Evolutionary conservation across 2,329 filamentous ascomycete species (phyloP).

Genomic region (Furcasterigmium sp.): DNA sequence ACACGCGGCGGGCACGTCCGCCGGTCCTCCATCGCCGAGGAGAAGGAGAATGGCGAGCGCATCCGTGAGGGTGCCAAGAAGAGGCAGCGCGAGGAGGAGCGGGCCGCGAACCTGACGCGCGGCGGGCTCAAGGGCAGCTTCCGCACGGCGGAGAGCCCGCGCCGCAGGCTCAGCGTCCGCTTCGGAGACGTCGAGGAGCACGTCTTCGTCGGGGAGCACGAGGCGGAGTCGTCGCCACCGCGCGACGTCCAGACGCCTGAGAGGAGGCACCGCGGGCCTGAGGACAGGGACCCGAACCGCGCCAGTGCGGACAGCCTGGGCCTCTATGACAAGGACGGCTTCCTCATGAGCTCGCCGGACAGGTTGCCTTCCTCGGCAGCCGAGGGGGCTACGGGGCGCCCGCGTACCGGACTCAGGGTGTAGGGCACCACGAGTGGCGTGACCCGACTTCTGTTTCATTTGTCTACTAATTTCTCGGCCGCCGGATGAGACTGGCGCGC

Average conservation of each 20-base stretch:
- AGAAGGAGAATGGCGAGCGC: neutral
- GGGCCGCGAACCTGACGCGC: neutral
- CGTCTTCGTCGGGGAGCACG: slow-evolving; percentile 19
- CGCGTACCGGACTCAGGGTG: slow-evolving; percentile 19
- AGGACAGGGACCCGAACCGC: slow-evolving; percentile 8
- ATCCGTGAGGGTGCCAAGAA: neutral
- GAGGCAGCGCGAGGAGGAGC: slow-evolving; percentile 7
- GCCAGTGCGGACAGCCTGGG: slow-evolving; percentile 33
- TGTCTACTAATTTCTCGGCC: neutral
- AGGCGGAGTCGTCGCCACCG: neutral
- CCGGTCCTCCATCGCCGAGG: slow-evolving; percentile 6
- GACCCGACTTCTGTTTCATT: neutral
- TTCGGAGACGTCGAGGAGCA: slow-evolving; percentile 20
- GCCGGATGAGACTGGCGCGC: neutral
- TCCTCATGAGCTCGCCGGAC: slow-evolving; percentile 36
- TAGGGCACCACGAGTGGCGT: slow-evolving; percentile 9
- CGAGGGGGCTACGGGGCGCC: neutral
- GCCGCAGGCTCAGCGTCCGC: slow-evolving; percentile 4
- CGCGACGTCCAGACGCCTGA: slow-evolving; percentile 11
- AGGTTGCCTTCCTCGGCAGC: slow-evolving; percentile 14
- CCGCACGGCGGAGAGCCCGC: slow-evolving; percentile 7
- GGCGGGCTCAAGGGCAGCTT: slow-evolving; percentile 2
- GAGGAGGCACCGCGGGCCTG: neutral
- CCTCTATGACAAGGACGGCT: slow-evolving; percentile 40
- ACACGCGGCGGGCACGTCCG: too few species aligned